Evolutionary conservation across 2,329 filamentous ascomycete genomes (phyloP), one percentile per base, ranked within the genome.

Genomic region (Pyrenochaeta sp.): DNA sequence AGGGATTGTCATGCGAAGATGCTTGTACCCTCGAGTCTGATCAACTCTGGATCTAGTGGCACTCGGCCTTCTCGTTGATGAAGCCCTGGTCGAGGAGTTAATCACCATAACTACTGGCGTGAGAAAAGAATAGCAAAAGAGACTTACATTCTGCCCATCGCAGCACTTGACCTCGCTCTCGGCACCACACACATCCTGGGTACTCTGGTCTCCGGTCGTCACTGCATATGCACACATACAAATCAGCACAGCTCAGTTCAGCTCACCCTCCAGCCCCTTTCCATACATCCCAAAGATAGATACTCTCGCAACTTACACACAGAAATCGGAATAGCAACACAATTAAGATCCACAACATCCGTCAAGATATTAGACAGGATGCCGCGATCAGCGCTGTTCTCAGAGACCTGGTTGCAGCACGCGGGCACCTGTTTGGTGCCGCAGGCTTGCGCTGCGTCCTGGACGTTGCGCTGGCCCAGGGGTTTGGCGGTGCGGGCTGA

Each of bases 361-460:
- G 17, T n/a, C 17, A 30, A 8, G 8, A 13, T 18, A 11, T 28
- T 21, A 15, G 13, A 6, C 9, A 26, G 21, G 13, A 22, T 21
- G n/a, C n/a, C 11, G 20, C 11, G 10, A 10, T n/a, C n/a, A 23
- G 21, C 8, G 7, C 27, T n/a, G 21, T 14, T 24, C 5, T 26
- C 23, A 14, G 24, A 14, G 34, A 4, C 14, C 24, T 27, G 24
- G 24, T 26, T 36, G 34, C 34, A 36, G 34, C 34, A 36, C 4
- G 34, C 15, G 3, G 19, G 6, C 10, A 26, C 13, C 21, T 36
- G 20, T 14, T 36, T 2, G 15, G n/a, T 14, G 7, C 10, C 23
- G 13, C 34, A 36, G 4, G 11, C 14, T 15, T 26, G 13, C 3
- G 34, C 21, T 11, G 34, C 34, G 10, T 36, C 19, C 7, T 7